Evolutionary conservation across 1,284 basidiomycete genomes (phyloP).

Genomic region (Boletus smithii): DNA sequence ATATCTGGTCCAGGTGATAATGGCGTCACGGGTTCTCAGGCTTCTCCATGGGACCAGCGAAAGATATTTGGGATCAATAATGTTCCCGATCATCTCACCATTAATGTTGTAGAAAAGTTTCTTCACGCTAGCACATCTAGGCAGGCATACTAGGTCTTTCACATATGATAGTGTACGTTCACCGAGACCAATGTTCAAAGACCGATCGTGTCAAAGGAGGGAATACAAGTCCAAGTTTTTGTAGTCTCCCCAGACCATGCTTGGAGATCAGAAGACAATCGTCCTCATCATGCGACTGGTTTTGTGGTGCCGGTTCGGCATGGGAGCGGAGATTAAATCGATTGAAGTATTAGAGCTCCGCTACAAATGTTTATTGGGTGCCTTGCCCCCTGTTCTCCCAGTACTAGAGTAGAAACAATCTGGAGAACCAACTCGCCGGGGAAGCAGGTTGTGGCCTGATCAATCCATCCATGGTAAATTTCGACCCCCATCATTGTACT

Average conservation of each 20-base stretch:
- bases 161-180: too few species aligned
- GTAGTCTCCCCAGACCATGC: too few species aligned
- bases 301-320: too few species aligned
- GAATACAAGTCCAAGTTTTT: not conserved
- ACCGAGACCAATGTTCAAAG: too few species aligned
- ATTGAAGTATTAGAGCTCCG: conserved; percentile 6
- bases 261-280: not conserved
- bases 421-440: conserved; percentile 8
- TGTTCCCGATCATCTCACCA: not conserved
- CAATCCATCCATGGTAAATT: conserved; percentile 20
- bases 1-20: conserved; percentile 24
- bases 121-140: conserved; percentile 9
- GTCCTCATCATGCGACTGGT: too few species aligned
- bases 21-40: not conserved
- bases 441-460: not conserved
- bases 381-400: not conserved
- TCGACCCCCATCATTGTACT: not conserved
- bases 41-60: conserved; percentile 22
- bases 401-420: too few species aligned
- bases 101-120: not conserved
- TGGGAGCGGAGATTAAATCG: conserved; percentile 1
- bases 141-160: conserved; percentile 13
- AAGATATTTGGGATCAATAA: conserved; percentile 13
- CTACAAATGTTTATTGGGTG: not conserved
- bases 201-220: not conserved